phyloP scores from a whole-genome alignment of 257 asterid species.

The Nicotiana sylvestris region DNA sequence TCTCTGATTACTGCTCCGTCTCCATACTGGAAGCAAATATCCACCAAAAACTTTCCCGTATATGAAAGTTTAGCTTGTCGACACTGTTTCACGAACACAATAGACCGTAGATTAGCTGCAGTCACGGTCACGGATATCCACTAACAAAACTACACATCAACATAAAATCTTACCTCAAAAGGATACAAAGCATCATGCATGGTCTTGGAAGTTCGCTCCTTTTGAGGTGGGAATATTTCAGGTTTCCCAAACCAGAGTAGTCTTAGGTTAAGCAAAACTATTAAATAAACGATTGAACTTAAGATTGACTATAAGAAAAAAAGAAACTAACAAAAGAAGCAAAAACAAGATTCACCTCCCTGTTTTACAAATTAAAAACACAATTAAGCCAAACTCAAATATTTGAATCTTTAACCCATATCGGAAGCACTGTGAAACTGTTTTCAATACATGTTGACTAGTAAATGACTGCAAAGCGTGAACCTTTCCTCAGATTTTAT shows the following conservation, averaged over 20 bases:
- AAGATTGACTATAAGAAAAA: background rate
- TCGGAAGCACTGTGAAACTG: background rate
- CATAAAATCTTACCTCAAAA: slow-evolving; percentile 57
- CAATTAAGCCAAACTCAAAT: background rate
- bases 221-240: slow-evolving; percentile 64
- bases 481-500: background rate
- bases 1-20: slow-evolving; percentile 60
- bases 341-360: background rate
- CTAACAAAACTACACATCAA: background rate
- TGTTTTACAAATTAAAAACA: background rate
- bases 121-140: background rate
- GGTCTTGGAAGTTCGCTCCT: slow-evolving; percentile 41
- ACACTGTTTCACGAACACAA: slow-evolving; percentile 56
- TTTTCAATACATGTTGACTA: background rate
- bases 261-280: slow-evolving; percentile 51
- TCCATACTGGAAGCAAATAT: slow-evolving; percentile 54
- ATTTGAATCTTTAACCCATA: background rate
- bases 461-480: background rate
- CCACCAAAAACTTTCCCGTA: slow-evolving; percentile 61
- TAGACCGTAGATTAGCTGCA: slow-evolving; percentile 15
- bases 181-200: slow-evolving; percentile 60
- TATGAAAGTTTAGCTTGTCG: slow-evolving; percentile 89
- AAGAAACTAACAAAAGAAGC: background rate
- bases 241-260: slow-evolving; percentile 74
- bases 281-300: background rate